Evolutionary conservation across 441 rosid species (phyloP), one percentile per base, ranked within the genome.

Genomic region (Arabidopsis lyrata): DNA sequence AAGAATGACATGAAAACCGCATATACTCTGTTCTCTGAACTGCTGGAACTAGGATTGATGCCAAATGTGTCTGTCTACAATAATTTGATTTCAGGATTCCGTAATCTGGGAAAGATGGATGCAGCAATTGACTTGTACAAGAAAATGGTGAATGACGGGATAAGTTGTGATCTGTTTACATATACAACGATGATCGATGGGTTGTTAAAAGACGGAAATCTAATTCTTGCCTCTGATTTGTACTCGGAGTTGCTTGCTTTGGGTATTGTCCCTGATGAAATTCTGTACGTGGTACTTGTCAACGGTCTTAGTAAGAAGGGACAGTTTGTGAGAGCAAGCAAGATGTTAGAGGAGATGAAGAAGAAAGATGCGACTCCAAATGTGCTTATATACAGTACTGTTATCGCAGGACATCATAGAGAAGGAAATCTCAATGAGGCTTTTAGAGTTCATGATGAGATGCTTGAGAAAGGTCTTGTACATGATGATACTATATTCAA

Each of bases 391-490:
- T 93, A 89, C 64, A 88, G 73, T 38, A 41, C 70, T 12, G 75
- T 90, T 66, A 89, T 90, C 41, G 90, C 88, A 10, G 89, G 93
- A 60, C 68, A 82, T 63, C 86, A 84, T 48, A 86, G 78, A 85
- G 88, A 84, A 65, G 95, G 93, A 4, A 85, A 87, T 67, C 79
- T 88, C 42, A 75, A 76, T 22, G 89, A 89, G 77, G 91, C 97
- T 38, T 86, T 85, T 82, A 78, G 85, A 77, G 72, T 87, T 83
- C 92, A 85, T 60, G 78, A 76, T 22, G 97, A 89, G 80, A 93
- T 89, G 96, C 86, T 85, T 64, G 91, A 89, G 58, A 83, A 77
- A 77, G 92, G 97, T 61, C 81, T 89, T 81, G 81, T 48, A 68
- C 88, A 86, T 1, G 88, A 90, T 73, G 86, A 82, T 45, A 73